phyloP scores from a whole-genome alignment of 2,329 filamentous ascomycete species.

The Xylariales sp. region DNA sequence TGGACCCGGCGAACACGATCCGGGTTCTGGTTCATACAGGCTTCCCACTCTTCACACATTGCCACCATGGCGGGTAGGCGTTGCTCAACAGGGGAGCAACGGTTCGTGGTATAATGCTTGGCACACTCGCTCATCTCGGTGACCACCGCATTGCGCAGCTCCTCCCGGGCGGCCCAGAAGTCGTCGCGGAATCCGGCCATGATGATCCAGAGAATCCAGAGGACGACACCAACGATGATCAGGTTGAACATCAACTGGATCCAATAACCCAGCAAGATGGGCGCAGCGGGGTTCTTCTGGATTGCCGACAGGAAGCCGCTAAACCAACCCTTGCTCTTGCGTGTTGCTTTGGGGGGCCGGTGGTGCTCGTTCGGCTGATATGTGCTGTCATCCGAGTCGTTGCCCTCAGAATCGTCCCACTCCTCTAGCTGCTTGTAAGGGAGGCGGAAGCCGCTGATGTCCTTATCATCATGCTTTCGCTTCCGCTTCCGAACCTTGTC shows the following conservation, averaged over 20 bases:
- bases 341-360: conserved; percentile 12
- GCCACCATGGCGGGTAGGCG: conserved; percentile 68
- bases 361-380: conserved; percentile 16
- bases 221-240: conserved; percentile 47
- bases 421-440: conserved; percentile 36
- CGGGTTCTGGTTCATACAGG: conserved; percentile 84
- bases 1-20: conserved; percentile 72
- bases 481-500: conserved; percentile 52
- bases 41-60: conserved; percentile 75
- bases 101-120: conserved; percentile 70
- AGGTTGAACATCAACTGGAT: conserved; percentile 60
- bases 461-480: conserved; percentile 45
- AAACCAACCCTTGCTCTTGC: conserved; percentile 33
- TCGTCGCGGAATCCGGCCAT: conserved; percentile 69
- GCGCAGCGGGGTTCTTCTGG: conserved; percentile 54
- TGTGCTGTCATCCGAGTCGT: conserved; percentile 44
- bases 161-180: conserved; percentile 66
- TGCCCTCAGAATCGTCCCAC: conserved; percentile 39
- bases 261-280: conserved; percentile 56
- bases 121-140: conserved; percentile 71
- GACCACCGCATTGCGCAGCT: conserved; percentile 51
- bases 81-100: conserved; percentile 59
- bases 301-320: conserved; percentile 43
- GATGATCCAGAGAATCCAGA: conserved; percentile 67
- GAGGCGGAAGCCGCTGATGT: conserved; percentile 43